Base-by-base conservation (phyloP, 768 basidiomycete genomes). In the Kwoniella dendrophila region DNA sequence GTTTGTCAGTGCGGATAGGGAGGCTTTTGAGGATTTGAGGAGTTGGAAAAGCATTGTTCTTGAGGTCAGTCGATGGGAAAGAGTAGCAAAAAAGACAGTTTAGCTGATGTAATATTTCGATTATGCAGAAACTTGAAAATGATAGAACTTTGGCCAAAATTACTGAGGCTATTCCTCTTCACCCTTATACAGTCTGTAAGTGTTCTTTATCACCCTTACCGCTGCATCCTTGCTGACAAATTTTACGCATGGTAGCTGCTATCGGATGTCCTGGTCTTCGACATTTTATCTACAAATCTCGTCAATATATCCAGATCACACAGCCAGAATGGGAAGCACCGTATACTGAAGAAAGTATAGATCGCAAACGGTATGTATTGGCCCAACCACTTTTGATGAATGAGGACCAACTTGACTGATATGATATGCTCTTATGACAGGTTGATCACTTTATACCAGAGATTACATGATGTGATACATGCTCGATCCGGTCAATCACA, bases 201-300 rank as follows among this genome's bases (percentile, higher is more conserved):
- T 70, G 3, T 12, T n/a, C 40, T 0, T 12, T 36, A 16, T 8
- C 47, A n/a, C 27, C 24, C 16, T 41, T 55, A n/a, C 1, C 33
- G 20, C 1, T 7, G 1, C 29, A 43, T 6, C 1, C 34, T 6
- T 29, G 14, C 18, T 5, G 36, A 10, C 14, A 32, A 22, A 54
- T 27, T 8, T 54, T n/a, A 2, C 10, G 44, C 14, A 33, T 29
- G 10, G 85, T 87, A 57, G 86, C 86, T 2, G 87, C 89, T 56
- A 80, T 97, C 11, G 86, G 86, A n/a, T 88, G 95, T 66, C 92
- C 92, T 2, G 93, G 93, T 1, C 80, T 98, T 29, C 85, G 90
- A 30, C 96, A 99, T 78, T 99, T 97, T 74, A 81, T 97, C 49
- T 98, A 97, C 82, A 97, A 97, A 80, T 91, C 90, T 10, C 84